phyloP scores from a whole-genome alignment of 306 rosid species.

The Dalbergia oliveri region DNA sequence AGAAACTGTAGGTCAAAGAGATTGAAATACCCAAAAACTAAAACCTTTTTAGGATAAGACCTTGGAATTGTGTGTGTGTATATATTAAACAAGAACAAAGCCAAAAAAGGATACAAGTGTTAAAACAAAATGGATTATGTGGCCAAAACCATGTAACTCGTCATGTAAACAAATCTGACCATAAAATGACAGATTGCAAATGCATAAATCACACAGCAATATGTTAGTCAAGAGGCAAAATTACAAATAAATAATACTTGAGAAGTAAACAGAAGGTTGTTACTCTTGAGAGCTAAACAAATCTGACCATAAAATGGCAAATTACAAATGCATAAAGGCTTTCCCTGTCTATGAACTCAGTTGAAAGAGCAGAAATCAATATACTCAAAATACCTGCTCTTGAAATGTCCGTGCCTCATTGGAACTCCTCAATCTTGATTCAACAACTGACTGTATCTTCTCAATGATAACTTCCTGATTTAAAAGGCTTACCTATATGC shows the following conservation, averaged over 20 bases:
- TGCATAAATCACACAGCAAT: neutral
- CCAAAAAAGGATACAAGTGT: too few relatives aligned
- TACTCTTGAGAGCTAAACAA: neutral
- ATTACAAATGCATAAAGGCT: neutral
- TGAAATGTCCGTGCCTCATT: constrained; percentile 74
- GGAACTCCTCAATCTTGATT: constrained; percentile 86
- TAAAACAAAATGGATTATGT: too few relatives aligned
- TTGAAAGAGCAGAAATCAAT: constrained; percentile 9
- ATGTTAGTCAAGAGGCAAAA: neutral
- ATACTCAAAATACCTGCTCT: constrained; percentile 70
- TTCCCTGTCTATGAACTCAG: constrained; percentile 13
- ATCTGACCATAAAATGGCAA: too few relatives aligned
- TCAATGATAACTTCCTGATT: constrained; percentile 91
- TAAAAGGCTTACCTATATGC: constrained; percentile 80
- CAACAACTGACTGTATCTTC: constrained; percentile 85
- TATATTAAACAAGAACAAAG: too few relatives aligned
- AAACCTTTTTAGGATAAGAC: too few relatives aligned
- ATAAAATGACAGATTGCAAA: too few relatives aligned
- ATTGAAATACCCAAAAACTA: too few relatives aligned
- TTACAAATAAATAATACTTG: neutral
- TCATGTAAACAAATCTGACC: neutral
- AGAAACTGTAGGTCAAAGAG: neutral
- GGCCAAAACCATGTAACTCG: neutral
- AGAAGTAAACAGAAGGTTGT: constrained; percentile 15
- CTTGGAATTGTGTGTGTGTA: too few relatives aligned